Base-by-base conservation (phyloP, 2,329 filamentous ascomycete genomes). In the Stachybotrys chlorohalonatus region DNA sequence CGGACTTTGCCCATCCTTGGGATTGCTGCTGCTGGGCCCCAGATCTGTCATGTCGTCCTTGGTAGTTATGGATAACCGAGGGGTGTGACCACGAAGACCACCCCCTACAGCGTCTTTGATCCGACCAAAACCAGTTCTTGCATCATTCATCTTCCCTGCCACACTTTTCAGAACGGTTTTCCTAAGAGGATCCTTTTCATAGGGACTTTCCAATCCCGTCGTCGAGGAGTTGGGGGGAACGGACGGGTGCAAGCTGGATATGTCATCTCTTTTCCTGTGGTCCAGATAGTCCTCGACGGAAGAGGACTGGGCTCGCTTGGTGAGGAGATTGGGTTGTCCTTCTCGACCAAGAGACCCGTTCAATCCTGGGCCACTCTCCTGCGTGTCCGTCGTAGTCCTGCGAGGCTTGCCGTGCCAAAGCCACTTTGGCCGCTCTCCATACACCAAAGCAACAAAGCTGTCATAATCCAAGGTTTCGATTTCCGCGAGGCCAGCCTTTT, bases 381-480 rank as follows among this genome's bases (percentile, higher is more conserved):
- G 70, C n/a, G 74, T 70, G 8, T 78, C 75, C 2, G 70, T 63
- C 2, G 69, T 68, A 3, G 74, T 80, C 65, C 93, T 90, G 57
- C 86, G 84, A 45, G 89, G 82, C 68, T 96, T 97, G 15, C 93
- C 94, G 57, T 89, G 81, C 94, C 94, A 99, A 2, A 99, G 78
- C 90, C 92, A 97, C 68, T 95, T 96, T 15, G 89, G 80, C 54
- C 89, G 83, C 66, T 94, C 89, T 39, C 94, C 93, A 57, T 85
- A 86, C 1, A 87, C 83, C 31, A 95, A 76, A 56, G 84, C 84
- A 51, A 90, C 80, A 60, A 97, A 95, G 49, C 79, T 84, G 62
- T 95, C 91, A 53, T 96, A 84, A 64, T 97, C 91, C 9, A 90
- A 77, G 1, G 92, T 97, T 72, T 99, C 94, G 42, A 96, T 86